Evolutionary conservation across 768 basidiomycete species (phyloP).

Genomic region (Suillus americanus): DNA sequence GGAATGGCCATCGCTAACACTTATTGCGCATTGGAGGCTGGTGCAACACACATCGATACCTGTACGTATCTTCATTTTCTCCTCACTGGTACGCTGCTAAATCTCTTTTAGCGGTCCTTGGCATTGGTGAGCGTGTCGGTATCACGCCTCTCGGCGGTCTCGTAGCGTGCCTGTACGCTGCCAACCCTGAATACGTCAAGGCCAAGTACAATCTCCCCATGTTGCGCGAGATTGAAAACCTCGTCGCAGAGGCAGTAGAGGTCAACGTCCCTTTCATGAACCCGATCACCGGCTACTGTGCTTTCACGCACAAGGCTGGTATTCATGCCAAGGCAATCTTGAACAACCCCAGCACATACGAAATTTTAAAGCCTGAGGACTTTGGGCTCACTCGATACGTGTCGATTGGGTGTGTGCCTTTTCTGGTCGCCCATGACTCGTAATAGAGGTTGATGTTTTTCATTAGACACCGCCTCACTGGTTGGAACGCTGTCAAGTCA

Average conservation of each 20-base stretch:
- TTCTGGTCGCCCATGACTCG: background rate
- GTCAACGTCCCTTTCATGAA: conserved; percentile 98
- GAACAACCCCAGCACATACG: conserved; percentile 98
- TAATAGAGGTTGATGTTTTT: background rate
- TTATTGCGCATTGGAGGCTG: conserved; percentile 96
- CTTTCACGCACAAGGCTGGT: conserved; percentile 99
- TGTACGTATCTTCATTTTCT: conserved; percentile 47
- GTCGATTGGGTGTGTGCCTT: conserved; percentile 75
- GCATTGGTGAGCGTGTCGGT: conserved; percentile 98
- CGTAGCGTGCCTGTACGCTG: conserved; percentile 94
- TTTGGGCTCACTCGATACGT: conserved; percentile 98
- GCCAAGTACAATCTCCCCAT: conserved; percentile 96
- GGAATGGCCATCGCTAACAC: conserved; percentile 99
- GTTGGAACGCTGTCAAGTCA: conserved; percentile 99
- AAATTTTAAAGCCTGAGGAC: conserved; percentile 98
- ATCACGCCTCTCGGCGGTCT: conserved; percentile 98
- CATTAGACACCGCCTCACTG: conserved; percentile 85
- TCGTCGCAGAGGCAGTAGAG: conserved; percentile 98
- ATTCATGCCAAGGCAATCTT: conserved; percentile 99
- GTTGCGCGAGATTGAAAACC: conserved; percentile 98
- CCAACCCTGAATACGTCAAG: conserved; percentile 99
- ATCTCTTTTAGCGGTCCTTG: conserved; percentile 72
- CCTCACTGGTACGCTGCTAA: conserved; percentile 3
- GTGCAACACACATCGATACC: conserved; percentile 98
- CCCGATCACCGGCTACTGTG: conserved; percentile 96